Conservation (phyloP, 2,329 filamentous ascomycete species). For the Tolypocladium endophyticum region DNA sequence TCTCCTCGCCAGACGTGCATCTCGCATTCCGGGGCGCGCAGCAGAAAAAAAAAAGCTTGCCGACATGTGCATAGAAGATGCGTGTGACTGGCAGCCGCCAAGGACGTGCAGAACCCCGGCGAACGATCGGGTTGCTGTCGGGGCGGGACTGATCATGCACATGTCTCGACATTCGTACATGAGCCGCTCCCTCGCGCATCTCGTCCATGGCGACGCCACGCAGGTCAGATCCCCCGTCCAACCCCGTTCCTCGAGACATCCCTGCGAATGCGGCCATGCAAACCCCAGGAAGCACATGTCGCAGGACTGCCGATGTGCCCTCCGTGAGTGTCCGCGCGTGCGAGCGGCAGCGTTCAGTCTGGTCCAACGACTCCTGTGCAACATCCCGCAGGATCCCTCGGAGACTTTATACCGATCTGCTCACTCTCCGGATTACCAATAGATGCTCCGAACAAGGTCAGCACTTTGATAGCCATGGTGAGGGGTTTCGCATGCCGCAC, state of each 20-base stretch:
- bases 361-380: not conserved
- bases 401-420: not conserved
- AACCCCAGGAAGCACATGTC: not conserved
- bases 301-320: not conserved
- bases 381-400: not conserved
- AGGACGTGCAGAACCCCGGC: not conserved
- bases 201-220: not conserved
- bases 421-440: not conserved
- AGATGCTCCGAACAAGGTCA: not conserved
- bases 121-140: not conserved
- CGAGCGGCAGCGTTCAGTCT: not conserved
- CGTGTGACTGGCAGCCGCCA: not conserved
- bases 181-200: not conserved
- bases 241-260: not conserved
- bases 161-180: constrained; percentile 5
- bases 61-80: not conserved
- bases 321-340: not conserved
- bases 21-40: not conserved
- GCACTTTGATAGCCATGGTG: not conserved
- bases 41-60: not conserved
- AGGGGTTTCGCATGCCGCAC: not conserved
- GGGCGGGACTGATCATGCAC: not conserved
- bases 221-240: not conserved
- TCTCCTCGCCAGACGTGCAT: not conserved
- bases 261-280: not conserved